Base-by-base conservation (phyloP, 2,329 filamentous ascomycete genomes). In the Calonectria crousiana region DNA sequence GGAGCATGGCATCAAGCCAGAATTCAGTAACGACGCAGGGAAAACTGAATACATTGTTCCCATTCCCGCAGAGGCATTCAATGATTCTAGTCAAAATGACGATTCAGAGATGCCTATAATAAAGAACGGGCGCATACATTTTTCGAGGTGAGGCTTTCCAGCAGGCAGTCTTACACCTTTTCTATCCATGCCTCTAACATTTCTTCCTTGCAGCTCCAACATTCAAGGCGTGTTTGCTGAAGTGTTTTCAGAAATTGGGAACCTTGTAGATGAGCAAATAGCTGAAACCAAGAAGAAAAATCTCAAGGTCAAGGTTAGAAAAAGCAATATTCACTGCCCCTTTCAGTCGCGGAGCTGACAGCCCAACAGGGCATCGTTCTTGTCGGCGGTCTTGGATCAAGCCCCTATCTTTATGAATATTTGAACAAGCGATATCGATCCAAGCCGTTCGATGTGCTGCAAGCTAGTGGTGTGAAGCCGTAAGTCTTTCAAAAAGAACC, bases 31-130 rank as follows among this genome's bases (percentile, higher is more conserved):
- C n/a, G 44, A 60, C 16, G 13, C 0, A 2, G 41, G 52, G 3
- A 74, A 74, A 30, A 47, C 8, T 8, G 67, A 74, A 11, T 71
- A 74, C 62, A 67, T 67, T 13, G 60, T 74, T n/a, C 26, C 60
- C 2, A 18, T 71, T 2, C 72, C 72, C 1, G 72, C 67, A 20
- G 67, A 67, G 16, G 67, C 67, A 14, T 64, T 64, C n/a, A 28
- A 32, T 2, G 30, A 30, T 10, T 20, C 32, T 14, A 28, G 16
- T 23, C 23, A 44, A 9, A 38, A 53, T 5, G 66, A 68, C 18
- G 44, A 18, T 9, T 38, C 30, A 6, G 56, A 36, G n/a, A 32
- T 58, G n/a, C 51, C 47, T 2, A 20, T 68, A 11, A 56, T 68
- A 8, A 53, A 56, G 23, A 53, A 68, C 9, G 47, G 66, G 11